Evolutionary conservation across 2,329 filamentous ascomycete species (phyloP).

Genomic region (Rhynchosporium secalis): DNA sequence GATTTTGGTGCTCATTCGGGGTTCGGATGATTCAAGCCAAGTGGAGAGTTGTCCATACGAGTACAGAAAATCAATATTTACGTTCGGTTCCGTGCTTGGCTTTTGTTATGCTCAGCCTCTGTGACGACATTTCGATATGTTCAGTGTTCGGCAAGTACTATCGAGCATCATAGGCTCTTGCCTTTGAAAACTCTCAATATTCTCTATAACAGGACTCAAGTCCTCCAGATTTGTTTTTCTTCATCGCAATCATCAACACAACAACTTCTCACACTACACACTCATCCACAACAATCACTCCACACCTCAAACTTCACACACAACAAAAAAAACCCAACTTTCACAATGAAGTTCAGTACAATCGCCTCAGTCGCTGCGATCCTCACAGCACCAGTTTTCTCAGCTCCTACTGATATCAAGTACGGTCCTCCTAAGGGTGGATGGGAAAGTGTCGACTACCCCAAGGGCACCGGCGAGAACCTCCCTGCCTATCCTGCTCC

Average conservation of each 20-base stretch:
- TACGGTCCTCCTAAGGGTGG: conserved; percentile 22
- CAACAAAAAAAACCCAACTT: background rate
- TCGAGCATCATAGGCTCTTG: background rate
- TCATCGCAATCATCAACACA: background rate
- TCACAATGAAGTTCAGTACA: conserved; percentile 21
- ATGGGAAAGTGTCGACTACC: conserved; percentile 25
- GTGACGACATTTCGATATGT: conserved; percentile 16
- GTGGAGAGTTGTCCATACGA: background rate
- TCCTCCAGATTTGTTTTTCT: background rate
- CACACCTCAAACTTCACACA: background rate
- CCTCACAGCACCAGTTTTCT: conserved; percentile 16
- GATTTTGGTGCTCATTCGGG: background rate
- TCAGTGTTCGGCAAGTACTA: conserved; percentile 3
- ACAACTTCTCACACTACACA: background rate
- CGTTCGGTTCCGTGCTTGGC: conserved; percentile 14
- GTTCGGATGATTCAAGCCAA: conserved; percentile 9
- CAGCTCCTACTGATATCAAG: conserved; percentile 20
- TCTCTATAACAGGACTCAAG: conserved; percentile 14
- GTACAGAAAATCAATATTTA: conserved; percentile 6
- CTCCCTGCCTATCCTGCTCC: conserved; percentile 25
- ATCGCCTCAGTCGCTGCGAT: conserved; percentile 12
- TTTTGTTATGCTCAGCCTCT: conserved; percentile 15
- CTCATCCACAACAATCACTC: background rate
- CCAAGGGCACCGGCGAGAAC: conserved; percentile 22
- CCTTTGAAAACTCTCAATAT: background rate